These are phyloP conservation scores for Suhomyces guaymorum DNA, from an alignment of 1,139 yeast genomes.

Conservation along the genomic window DNA sequence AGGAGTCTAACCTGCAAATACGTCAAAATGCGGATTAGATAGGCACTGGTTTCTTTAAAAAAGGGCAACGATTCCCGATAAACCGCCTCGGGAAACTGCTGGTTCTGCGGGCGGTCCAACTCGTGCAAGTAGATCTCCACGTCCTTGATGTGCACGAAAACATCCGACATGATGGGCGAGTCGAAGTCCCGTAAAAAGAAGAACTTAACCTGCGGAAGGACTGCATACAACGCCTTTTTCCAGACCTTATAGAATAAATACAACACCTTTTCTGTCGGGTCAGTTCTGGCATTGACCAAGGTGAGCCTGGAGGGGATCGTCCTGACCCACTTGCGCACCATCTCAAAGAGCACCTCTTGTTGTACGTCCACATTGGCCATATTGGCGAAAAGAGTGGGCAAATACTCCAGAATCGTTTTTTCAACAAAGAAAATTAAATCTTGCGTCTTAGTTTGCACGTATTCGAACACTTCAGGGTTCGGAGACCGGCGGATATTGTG, in stretches of 20 bases:
- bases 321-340: slow-evolving; percentile 43
- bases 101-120: slow-evolving; percentile 19
- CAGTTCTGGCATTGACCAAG: slow-evolving; percentile 23
- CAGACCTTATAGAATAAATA: slow-evolving; percentile 38
- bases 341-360: slow-evolving; percentile 36
- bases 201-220: slow-evolving; percentile 45
- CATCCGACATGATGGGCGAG: slow-evolving; percentile 45
- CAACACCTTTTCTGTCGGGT: slow-evolving; percentile 36
- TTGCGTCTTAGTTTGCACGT: slow-evolving; percentile 24
- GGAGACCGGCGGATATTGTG: too few species aligned
- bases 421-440: slow-evolving; percentile 30
- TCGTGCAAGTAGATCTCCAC: slow-evolving; percentile 27
- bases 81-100: slow-evolving; percentile 17
- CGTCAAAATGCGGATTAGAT: slow-evolving; percentile 34
- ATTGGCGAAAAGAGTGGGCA: slow-evolving; percentile 30
- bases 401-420: slow-evolving; percentile 27
- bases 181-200: slow-evolving; percentile 46
- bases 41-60: slow-evolving; percentile 31
- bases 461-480: too few species aligned
- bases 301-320: slow-evolving; percentile 36
- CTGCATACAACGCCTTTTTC: slow-evolving; percentile 38
- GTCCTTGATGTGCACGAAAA: slow-evolving; percentile 30
- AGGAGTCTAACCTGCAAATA: slow-evolving; percentile 30
- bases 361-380: slow-evolving; percentile 33
- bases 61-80: slow-evolving; percentile 23